Conservation (phyloP, 768 basidiomycete genomes). For the Leccinum imitatum region DNA sequence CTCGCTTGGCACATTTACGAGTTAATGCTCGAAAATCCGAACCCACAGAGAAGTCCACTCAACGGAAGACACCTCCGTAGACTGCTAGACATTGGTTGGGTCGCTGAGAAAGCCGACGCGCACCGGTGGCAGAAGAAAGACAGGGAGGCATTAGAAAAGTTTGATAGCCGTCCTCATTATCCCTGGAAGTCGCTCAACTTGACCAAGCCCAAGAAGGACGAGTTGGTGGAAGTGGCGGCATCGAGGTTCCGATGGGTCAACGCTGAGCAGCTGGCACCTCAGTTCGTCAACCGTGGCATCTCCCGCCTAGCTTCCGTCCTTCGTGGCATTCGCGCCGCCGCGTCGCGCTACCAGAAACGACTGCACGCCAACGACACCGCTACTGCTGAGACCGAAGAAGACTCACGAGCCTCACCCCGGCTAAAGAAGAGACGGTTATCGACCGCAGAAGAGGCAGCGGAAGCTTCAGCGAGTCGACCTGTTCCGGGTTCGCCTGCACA, state of each 20-base stretch:
- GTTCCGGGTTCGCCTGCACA: slow-evolving; percentile 5
- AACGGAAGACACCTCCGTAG: slow-evolving; percentile 29
- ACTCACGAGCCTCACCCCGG: slow-evolving; percentile 17
- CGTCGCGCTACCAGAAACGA: slow-evolving; percentile 26
- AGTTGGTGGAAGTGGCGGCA: slow-evolving; percentile 27
- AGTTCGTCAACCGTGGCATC: slow-evolving; percentile 25
- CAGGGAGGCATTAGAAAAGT: slow-evolving; percentile 26
- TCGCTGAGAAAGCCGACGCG: slow-evolving; percentile 21
- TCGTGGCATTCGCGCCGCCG: slow-evolving; percentile 6
- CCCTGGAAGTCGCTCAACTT: slow-evolving; percentile 29
- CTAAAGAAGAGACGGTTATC: slow-evolving; percentile 29
- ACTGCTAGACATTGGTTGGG: slow-evolving; percentile 31
- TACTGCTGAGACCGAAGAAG: slow-evolving; percentile 9
- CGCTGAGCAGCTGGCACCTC: slow-evolving; percentile 29
- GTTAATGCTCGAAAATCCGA: slow-evolving; percentile 20
- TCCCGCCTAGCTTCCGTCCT: slow-evolving; percentile 17
- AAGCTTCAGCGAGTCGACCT: slow-evolving; percentile 5
- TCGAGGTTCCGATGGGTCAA: slow-evolving; percentile 32
- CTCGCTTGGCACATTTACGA: slow-evolving; percentile 34
- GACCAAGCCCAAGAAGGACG: slow-evolving; percentile 25
- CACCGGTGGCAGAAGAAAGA: slow-evolving; percentile 28
- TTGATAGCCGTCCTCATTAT: slow-evolving; percentile 25
- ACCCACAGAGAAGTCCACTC: slow-evolving; percentile 18
- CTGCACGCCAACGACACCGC: slow-evolving; percentile 10
- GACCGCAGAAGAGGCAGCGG: background rate